Conservation (phyloP, 2,329 filamentous ascomycete species). For the Ustilaginoidea virens region DNA sequence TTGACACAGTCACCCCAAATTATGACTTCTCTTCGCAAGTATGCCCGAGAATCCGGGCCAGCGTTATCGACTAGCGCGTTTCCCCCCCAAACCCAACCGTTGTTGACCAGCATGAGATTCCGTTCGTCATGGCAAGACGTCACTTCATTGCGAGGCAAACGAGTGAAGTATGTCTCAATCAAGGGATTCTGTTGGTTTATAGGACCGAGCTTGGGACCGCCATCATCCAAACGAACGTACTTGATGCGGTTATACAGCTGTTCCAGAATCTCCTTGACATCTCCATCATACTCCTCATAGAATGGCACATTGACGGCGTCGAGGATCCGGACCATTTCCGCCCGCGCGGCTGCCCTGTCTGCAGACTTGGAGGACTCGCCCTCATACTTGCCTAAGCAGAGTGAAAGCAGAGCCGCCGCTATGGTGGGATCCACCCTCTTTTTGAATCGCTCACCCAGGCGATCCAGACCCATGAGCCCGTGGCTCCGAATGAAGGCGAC, state of each 20-base stretch:
- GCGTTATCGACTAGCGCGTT: slow-evolving; percentile 91
- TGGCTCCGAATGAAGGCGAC: slow-evolving; percentile 51
- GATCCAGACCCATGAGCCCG: slow-evolving; percentile 55
- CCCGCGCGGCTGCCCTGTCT: slow-evolving; percentile 32
- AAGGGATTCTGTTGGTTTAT: slow-evolving; percentile 66
- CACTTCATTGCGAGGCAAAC: slow-evolving; percentile 61
- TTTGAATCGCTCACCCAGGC: slow-evolving; percentile 66
- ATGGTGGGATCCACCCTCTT: slow-evolving; percentile 54
- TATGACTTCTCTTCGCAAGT: slow-evolving; percentile 89
- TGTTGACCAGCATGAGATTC: slow-evolving; percentile 76
- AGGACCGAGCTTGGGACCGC: slow-evolving; percentile 74
- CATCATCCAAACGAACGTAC: slow-evolving; percentile 81
- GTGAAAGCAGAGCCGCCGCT: slow-evolving; percentile 39
- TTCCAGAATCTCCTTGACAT: slow-evolving; percentile 69
- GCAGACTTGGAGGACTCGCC: slow-evolving; percentile 25
- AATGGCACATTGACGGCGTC: slow-evolving; percentile 77
- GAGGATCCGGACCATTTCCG: slow-evolving; percentile 47
- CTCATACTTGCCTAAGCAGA: slow-evolving; percentile 45
- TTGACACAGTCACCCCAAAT: slow-evolving; percentile 99
- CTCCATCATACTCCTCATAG: slow-evolving; percentile 83
- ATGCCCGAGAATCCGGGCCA: slow-evolving; percentile 77
- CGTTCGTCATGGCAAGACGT: slow-evolving; percentile 64
- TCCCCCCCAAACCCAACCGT: slow-evolving; percentile 97
- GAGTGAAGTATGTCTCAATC: slow-evolving; percentile 90
- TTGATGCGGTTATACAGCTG: slow-evolving; percentile 91